Conservation (phyloP, 2,329 filamentous ascomycete genomes). For the Calycina herbarum region DNA sequence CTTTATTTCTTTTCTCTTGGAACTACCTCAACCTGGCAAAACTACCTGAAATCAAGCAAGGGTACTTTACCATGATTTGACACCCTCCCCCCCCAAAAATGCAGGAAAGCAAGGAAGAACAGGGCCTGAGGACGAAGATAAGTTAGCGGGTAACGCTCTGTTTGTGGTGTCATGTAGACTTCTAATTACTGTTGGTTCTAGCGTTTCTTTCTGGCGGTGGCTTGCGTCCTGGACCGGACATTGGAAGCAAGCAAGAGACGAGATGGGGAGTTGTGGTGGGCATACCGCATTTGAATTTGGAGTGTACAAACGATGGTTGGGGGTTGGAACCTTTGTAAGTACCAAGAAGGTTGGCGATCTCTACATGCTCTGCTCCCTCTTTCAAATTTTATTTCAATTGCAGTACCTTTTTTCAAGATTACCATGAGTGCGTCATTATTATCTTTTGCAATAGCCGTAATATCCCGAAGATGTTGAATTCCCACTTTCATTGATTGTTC, state of each 20-base stretch:
- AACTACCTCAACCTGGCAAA: not conserved
- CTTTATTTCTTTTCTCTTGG: constrained; percentile 23
- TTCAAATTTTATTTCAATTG: constrained; percentile 6
- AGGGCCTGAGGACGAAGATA: constrained; percentile 30
- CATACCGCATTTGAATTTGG: constrained; percentile 5
- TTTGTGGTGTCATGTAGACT: constrained; percentile 22
- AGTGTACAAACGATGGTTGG: constrained; percentile 9
- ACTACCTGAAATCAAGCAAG: not conserved
- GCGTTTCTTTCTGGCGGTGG: constrained; percentile 22
- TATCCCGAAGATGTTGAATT: not conserved
- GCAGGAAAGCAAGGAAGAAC: constrained; percentile 5
- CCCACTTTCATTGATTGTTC: not conserved
- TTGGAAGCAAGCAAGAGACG: constrained; percentile 15
- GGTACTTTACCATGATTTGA: not conserved
- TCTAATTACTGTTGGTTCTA: constrained; percentile 25
- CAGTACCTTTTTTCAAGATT: not conserved
- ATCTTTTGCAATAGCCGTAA: not conserved
- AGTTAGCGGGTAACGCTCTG: constrained; percentile 31
- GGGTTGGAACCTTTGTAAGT: constrained; percentile 33
- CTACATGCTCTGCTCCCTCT: constrained; percentile 24
- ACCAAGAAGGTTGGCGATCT: constrained; percentile 37
- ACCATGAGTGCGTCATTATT: not conserved
- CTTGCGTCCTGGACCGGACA: constrained; percentile 24
- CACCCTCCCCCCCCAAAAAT: not conserved
- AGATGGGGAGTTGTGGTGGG: not conserved